Evolutionary conservation across 768 basidiomycete species (phyloP), one percentile per base, ranked within the genome.

Genomic region (Rhodotorula toruloides): DNA sequence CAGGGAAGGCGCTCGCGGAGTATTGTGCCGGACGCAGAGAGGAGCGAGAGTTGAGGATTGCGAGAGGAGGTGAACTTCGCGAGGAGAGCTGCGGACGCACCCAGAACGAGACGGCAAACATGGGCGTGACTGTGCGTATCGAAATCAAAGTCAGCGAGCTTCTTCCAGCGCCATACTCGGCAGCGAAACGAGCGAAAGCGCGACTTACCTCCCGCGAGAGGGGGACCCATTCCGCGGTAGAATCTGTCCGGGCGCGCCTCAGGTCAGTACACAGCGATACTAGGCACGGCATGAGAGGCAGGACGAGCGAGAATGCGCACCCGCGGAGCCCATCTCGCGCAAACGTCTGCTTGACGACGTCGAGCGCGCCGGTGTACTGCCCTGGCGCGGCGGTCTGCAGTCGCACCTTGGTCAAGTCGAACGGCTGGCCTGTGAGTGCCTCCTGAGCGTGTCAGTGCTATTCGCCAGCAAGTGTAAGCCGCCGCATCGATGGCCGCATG

Each of bases 31-130:
- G 50, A 37, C 43, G 31, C 4, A 29, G 31, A 39, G 50, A 19
- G 25, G 52, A n/a, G 40, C 4, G 21, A 32, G 27, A 19, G 22
- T 61, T 72, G 37, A 32, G 19, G n/a, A 54, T 21, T 19, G 32
- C 27, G 27, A 29, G 14, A 17, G 42, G 16, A 43, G 22, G 3
- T 4, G 6, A 4, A 29, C 29, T 19, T 9, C 27, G 36, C 12
- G 37, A 6, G 12, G 10, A 31, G 17, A 14, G 21, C 2, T 22
- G 46, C 31, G 31, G n/a, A 72, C 83, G 63, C 77, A 92, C 93
- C 93, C 93, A 97, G 82, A 99, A 98, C 7, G 91, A 94, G 37
- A 98, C 81, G 7, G 96, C 96, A 74, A 99, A 99, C 75, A 97
- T 98, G 40, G 96, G 96, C 9, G 96, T 98, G 36, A 99, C 91